Evolutionary conservation across 768 basidiomycete species (phyloP).

Genomic region (Pisolithus tinctorius): DNA sequence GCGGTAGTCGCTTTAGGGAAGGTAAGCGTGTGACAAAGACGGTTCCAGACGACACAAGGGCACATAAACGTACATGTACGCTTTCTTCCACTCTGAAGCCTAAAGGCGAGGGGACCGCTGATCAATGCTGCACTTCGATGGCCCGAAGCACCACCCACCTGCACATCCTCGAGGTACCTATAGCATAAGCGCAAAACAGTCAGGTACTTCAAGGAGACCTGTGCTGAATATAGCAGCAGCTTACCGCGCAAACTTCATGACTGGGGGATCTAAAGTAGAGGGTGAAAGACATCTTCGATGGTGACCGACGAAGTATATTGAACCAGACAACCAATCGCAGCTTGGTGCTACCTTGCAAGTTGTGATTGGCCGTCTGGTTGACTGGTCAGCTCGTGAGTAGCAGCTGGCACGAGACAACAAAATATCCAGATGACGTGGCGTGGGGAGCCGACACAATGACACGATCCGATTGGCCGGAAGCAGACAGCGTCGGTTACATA

Average conservation of each 20-base stretch:
- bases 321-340: too few species aligned
- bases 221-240: slow-evolving; percentile 8
- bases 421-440: too few species aligned
- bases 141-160: slow-evolving; percentile 32
- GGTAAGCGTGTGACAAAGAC: neutral
- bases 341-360: too few species aligned
- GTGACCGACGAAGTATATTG: too few species aligned
- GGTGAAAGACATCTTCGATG: too few species aligned
- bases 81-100: slow-evolving; percentile 56
- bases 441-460: too few species aligned
- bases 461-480: too few species aligned
- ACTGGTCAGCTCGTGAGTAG: too few species aligned
- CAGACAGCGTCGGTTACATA: too few species aligned
- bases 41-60: too few species aligned
- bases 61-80: slow-evolving; percentile 23
- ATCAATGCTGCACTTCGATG: neutral
- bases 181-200: slow-evolving; percentile 1
- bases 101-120: slow-evolving; percentile 17
- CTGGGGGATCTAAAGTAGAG: neutral
- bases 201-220: neutral
- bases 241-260: slow-evolving; percentile 59
- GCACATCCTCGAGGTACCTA: slow-evolving; percentile 67
- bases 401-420: too few species aligned
- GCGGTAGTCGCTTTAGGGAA: slow-evolving; percentile 55
- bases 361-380: too few species aligned